Base-by-base conservation (phyloP, 1,284 basidiomycete species). In the Laetiporus sulphureus region DNA sequence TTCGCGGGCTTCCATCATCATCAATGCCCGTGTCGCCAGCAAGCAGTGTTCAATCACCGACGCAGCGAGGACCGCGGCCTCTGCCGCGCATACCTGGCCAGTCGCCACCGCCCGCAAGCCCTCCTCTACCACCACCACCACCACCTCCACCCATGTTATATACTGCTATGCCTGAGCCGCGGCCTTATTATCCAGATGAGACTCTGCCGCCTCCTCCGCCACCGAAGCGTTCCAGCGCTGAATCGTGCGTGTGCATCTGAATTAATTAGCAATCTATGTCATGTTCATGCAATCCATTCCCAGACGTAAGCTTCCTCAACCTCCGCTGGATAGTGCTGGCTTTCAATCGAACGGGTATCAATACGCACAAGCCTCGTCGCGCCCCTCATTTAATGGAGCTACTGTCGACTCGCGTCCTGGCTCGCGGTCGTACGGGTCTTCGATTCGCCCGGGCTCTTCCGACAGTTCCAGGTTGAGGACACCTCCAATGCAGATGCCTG, bases 41-140 rank as follows among this genome's bases (percentile, higher is more conserved):
- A 30, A 47, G 39, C 32, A 51, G 46, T 21, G 50, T 49, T 18
- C 54, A 54, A 29, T 62, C 61, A 16, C 59, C 59, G 2, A 55
- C 56, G 1, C 48, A 51, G 29, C 42, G 53, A 34, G 53, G 50
- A 31, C 51, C 52, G 10, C 49, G 60, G 41, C 59, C 57, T 12
- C 53, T 62, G 4, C 61, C 60, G 31, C 60, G 52, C 19, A 55
- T 59, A 32, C 60, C 60, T 35, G 55, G 57, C 25, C 39, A 40
- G 10, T 41, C 41, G 32, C 34, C 53, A 11, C 36, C 48, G n/a
- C 35, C 53, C 30, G 51, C 53, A 19, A 50, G 50, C 16, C 55
- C 59, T 29, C 54, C 56, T 29, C 54, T 50, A 11, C 53, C 56
- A 21, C 52, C 58, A 3, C 46, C 54, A 30, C 38, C 47, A 12